These are phyloP conservation scores for Neophaeococcomyces aloes DNA, from an alignment of 2,329 filamentous ascomycete genomes.

Conservation along the genomic window DNA sequence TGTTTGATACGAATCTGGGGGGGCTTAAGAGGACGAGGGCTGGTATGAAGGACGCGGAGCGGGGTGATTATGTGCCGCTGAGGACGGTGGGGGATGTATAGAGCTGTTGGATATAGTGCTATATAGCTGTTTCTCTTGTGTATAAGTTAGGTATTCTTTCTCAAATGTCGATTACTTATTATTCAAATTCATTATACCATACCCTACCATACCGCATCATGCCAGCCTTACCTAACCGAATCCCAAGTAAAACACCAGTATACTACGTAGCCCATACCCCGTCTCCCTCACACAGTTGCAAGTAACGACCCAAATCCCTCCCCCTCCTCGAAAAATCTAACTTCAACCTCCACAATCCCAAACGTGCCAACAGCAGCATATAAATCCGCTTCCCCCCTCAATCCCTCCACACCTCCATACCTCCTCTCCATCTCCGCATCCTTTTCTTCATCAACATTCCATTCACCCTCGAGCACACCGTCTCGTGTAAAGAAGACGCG, in stretches of 20 bases:
- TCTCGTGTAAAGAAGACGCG: slow-evolving; percentile 50
- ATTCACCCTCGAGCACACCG: slow-evolving; percentile 41
- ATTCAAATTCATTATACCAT: no score
- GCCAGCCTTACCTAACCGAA: no score
- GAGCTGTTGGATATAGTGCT: not conserved
- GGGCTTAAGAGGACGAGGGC: slow-evolving; percentile 24
- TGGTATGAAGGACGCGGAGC: slow-evolving; percentile 24
- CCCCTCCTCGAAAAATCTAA: slow-evolving; percentile 31
- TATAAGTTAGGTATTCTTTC: not conserved
- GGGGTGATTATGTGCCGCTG: slow-evolving; percentile 33
- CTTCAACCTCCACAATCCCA: slow-evolving; percentile 52
- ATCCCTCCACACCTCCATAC: slow-evolving; percentile 47
- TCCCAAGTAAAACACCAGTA: no score
- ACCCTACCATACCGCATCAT: no score
- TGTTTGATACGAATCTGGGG: slow-evolving; percentile 9
- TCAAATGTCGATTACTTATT: not conserved
- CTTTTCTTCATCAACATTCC: slow-evolving; percentile 51
- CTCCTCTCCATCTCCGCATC: slow-evolving; percentile 38
- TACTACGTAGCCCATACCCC: no score
- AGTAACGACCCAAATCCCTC: slow-evolving; percentile 2
- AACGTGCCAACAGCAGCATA: slow-evolving; percentile 52
- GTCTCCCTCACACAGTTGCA: no score
- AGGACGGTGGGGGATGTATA: slow-evolving; percentile 30
- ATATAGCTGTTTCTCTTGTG: not conserved
- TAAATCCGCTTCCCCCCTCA: slow-evolving; percentile 58